These are phyloP conservation scores for Fraxinus nigra DNA, from an alignment of 305 asterid genomes.

Conservation along the genomic window DNA sequence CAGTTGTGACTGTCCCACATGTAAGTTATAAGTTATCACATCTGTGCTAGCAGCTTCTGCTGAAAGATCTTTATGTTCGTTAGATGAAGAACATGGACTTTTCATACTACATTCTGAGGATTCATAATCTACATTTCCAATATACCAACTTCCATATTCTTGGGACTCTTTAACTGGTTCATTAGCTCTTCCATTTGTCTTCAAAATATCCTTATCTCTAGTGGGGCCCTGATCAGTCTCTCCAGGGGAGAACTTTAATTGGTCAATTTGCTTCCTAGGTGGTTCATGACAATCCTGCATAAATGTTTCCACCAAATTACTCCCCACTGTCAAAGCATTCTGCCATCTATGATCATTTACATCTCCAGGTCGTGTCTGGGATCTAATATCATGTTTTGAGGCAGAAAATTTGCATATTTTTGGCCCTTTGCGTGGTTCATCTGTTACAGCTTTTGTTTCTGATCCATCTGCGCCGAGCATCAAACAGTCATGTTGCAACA, in stretches of 20 bases:
- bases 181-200: slow-evolving; percentile 27
- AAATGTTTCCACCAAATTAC: slow-evolving; percentile 21
- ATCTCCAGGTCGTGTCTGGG: slow-evolving; percentile 26
- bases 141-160: slow-evolving; percentile 25
- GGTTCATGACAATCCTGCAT: slow-evolving; percentile 34
- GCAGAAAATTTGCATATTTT: slow-evolving; percentile 20
- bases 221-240: slow-evolving; percentile 30
- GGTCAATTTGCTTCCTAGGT: slow-evolving; percentile 31
- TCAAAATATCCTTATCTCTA: slow-evolving; percentile 25
- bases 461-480: slow-evolving; percentile 21
- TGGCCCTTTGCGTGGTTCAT: slow-evolving; percentile 30
- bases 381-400: slow-evolving; percentile 31
- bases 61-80: slow-evolving; percentile 23
- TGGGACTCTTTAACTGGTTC: slow-evolving; percentile 32
- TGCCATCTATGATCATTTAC: slow-evolving; percentile 26
- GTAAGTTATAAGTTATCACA: slow-evolving; percentile 23
- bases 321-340: slow-evolving; percentile 23
- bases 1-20: slow-evolving; percentile 24
- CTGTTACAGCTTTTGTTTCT: slow-evolving; percentile 25
- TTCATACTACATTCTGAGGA: slow-evolving; percentile 27
- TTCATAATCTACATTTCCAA: slow-evolving; percentile 22
- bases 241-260: slow-evolving; percentile 25
- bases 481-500: slow-evolving; percentile 24
- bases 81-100: slow-evolving; percentile 30
- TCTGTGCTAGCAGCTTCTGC: slow-evolving; percentile 27